Conservation (phyloP, 2,329 filamentous ascomycete species). For the Oidium heveae region DNA sequence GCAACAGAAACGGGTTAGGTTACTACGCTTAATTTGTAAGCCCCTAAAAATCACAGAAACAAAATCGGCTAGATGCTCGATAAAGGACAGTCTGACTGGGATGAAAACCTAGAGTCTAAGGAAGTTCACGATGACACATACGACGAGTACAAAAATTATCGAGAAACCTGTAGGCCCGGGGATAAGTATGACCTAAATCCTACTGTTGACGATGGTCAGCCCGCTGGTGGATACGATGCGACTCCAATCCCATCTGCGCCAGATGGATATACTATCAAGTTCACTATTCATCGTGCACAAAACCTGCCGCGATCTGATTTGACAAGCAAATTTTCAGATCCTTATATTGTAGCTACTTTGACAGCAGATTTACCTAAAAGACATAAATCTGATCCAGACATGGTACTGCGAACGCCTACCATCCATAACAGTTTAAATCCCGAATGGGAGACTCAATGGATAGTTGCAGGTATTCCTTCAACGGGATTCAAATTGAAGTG, state of each 20-base stretch:
- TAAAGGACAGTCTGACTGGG: no score
- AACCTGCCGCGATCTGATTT: conserved; percentile 71
- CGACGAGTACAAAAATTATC: no score
- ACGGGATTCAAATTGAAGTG: conserved; percentile 68
- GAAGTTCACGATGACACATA: no score
- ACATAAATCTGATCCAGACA: conserved; percentile 64
- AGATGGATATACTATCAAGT: conserved; percentile 59
- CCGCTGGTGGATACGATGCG: conserved; percentile 45
- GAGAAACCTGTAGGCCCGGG: no score
- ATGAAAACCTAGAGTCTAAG: no score
- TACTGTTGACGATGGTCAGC: background rate
- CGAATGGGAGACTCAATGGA: conserved; percentile 64
- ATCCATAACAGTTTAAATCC: conserved; percentile 48
- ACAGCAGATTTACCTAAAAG: conserved; percentile 38
- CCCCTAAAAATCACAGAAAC: no score
- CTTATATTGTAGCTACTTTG: conserved; percentile 57
- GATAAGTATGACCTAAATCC: background rate
- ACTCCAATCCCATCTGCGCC: conserved; percentile 53
- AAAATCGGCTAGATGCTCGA: no score
- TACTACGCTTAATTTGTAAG: no score
- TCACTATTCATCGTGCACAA: conserved; percentile 58
- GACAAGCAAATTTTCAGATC: conserved; percentile 53
- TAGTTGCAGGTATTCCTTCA: conserved; percentile 63
- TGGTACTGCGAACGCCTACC: conserved; percentile 53
- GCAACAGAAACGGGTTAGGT: no score